Evolutionary conservation across 805 yeast genomes (phyloP).

Genomic region (Cyberlindnera maritima): DNA sequence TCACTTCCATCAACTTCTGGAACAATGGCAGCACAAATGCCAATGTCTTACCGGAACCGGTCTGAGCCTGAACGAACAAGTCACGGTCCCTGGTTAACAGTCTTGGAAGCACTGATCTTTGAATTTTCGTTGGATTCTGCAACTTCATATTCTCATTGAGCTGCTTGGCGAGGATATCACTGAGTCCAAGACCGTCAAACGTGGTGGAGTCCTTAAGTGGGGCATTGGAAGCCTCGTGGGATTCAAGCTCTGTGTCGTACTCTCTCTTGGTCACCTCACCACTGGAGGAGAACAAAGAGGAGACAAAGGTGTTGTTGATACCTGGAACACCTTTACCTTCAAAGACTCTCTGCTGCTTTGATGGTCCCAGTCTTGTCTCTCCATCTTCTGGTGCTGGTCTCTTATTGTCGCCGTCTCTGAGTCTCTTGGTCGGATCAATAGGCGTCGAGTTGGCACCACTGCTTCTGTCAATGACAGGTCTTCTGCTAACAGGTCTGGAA

Average conservation of each 20-base stretch:
- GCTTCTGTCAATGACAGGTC: conserved; percentile 4
- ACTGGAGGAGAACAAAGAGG: conserved; percentile 79
- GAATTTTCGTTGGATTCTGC: conserved; percentile 80
- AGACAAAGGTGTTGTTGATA: conserved; percentile 63
- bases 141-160: conserved; percentile 54
- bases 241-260: conserved; percentile 33
- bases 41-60: conserved; percentile 97
- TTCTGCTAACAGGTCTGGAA: conserved; percentile 6
- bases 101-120: conserved; percentile 73
- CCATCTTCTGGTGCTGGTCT: conserved; percentile 15
- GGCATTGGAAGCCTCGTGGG: conserved; percentile 73
- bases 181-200: conserved; percentile 71
- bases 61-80: conserved; percentile 90
- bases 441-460: neutral
- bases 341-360: conserved; percentile 38
- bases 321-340: conserved; percentile 54
- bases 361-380: conserved; percentile 25
- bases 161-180: conserved; percentile 49
- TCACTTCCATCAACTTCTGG: conserved; percentile 61
- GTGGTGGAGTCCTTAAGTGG: conserved; percentile 65
- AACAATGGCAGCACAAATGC: conserved; percentile 84
- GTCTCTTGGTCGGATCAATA: neutral
- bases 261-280: conserved; percentile 46
- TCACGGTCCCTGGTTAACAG: conserved; percentile 49
- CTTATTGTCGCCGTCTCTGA: conserved; percentile 11